Conservation (phyloP, 345 rosid species). For the Adansonia digitata region DNA sequence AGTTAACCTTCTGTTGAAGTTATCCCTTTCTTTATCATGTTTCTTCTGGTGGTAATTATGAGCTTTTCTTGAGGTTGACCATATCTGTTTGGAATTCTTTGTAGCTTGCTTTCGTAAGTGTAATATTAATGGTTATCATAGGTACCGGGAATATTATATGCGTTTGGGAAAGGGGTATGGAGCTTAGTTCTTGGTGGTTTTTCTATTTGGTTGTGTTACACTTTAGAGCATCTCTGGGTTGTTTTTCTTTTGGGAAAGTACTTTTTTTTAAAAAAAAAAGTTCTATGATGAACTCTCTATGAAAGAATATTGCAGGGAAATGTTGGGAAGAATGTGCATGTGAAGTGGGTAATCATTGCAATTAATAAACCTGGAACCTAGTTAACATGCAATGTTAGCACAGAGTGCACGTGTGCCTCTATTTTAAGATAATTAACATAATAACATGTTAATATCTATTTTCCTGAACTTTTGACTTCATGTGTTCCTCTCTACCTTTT, state of each 20-base stretch:
- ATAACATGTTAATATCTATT: neutral
- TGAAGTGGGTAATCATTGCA: neutral
- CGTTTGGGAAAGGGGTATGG: neutral
- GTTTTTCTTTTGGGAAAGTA: neutral
- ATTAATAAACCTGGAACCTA: neutral
- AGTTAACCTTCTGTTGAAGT: neutral
- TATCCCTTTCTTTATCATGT: neutral
- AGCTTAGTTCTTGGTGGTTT: neutral
- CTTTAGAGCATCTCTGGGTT: neutral
- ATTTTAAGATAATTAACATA: too few relatives aligned
- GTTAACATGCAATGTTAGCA: too few relatives aligned
- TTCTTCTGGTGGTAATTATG: neutral
- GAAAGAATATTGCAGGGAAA: neutral
- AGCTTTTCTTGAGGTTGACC: neutral
- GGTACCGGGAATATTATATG: neutral
- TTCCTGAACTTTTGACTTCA: neutral
- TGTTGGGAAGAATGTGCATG: neutral
- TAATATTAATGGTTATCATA: neutral
- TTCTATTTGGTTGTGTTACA: neutral
- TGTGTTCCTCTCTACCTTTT: neutral
- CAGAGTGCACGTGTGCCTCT: too few relatives aligned
- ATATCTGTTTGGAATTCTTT: constrained; percentile 2
- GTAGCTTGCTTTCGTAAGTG: neutral
- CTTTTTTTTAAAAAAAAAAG: too few relatives aligned
- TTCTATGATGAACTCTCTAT: neutral